phyloP scores from a whole-genome alignment of 2,329 filamentous ascomycete species.

The Cytospora mali region DNA sequence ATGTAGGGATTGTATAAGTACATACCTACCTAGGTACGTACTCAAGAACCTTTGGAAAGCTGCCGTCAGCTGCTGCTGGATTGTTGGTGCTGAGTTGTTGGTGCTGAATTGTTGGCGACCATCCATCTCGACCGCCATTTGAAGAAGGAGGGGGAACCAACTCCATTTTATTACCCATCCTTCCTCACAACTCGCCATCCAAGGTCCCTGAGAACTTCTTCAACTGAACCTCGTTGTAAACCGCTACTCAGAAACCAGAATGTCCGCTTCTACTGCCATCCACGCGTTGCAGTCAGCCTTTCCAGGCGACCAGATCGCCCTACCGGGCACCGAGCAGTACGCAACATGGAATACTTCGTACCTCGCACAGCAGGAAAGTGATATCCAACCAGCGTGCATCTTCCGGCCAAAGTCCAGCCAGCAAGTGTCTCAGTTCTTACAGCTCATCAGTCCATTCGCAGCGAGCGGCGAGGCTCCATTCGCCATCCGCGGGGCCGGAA shows the following conservation, averaged over 20 bases:
- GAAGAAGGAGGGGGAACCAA: too few species aligned
- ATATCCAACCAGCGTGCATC: background rate
- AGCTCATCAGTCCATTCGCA: background rate
- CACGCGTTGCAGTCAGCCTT: background rate
- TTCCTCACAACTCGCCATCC: too few species aligned
- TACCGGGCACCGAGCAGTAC: background rate
- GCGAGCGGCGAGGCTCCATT: background rate
- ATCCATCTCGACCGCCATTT: too few species aligned
- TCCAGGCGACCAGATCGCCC: background rate
- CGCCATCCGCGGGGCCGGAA: background rate
- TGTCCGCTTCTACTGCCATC: slow-evolving; percentile 35
- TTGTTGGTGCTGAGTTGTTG: too few species aligned
- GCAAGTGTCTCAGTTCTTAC: background rate
- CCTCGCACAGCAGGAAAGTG: background rate
- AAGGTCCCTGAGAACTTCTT: too few species aligned
- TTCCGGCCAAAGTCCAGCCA: background rate
- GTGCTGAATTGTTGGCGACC: too few species aligned
- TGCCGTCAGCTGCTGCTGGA: too few species aligned
- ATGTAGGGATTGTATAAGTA: too few species aligned
- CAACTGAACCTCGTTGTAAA: too few species aligned
- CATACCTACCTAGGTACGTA: too few species aligned
- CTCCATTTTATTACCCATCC: too few species aligned
- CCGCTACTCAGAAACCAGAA: slow-evolving; percentile 10
- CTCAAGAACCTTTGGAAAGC: too few species aligned
- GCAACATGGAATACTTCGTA: background rate